Evolutionary conservation across 169 alveolate species (phyloP), one percentile per base, ranked within the genome.

Genomic region (Plasmodium berghei): DNA sequence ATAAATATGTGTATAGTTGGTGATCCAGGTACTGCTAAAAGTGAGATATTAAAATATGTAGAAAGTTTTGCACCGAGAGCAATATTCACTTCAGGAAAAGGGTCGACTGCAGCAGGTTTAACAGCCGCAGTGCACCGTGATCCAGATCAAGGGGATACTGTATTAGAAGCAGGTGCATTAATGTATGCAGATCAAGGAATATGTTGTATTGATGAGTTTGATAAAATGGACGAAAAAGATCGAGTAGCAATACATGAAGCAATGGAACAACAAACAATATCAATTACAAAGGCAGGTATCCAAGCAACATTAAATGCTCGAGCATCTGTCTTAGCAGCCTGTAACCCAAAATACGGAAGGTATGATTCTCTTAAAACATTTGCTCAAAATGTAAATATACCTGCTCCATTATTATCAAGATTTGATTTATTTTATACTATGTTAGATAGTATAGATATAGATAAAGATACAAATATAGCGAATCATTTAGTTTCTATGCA

Each of bases 191-290:
- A 98, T 90, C 96, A 97, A 87, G 99, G 99, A 14, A 97, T 98
- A 48, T 98, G 99, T 85, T 97, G 99, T 73, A 98, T 98, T 12
- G 99, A 98, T 92, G 99, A 98, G 91, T 98, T 98, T 87, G 99
- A 98, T 88, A 98, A 98, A 83, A 98, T 98, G 99, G 99, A 97
- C 73, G 96, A 93, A 14, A 97, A 95, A 56, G 99, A 98, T 87
- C 94, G 98, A 92, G 99, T 97, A n/a, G 99, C 99, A n/a, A 98
- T 98, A 46, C 99, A 98, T 92, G 99, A 98, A 92, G 99, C 99
- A 49, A 98, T 98, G 99, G 99, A 98, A 89, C 98, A 98, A 90
- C 98, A 98, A 95, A 98, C 99, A 12, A 98, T 98, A 10, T 97
- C 99, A 16, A 97, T 98, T 22, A 97, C 99, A 49, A 98, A 98